A percentile compares a stretch with the other conserved stretches of the same genome.
Conservation (phyloP, 83 land plant species). For the Isoetes engelmannii region DNA sequence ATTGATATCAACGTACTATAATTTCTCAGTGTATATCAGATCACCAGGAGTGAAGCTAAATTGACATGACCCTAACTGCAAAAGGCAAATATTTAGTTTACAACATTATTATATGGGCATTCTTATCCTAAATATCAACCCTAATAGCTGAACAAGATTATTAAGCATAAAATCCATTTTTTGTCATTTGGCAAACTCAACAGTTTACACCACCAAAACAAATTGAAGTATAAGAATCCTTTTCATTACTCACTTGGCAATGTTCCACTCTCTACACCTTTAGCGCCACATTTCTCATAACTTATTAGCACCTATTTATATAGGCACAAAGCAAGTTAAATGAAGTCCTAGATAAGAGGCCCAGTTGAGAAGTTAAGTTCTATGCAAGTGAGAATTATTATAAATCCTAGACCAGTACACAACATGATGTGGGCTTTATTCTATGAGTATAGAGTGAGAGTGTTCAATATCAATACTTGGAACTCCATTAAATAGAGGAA, state of each 20-base stretch:
- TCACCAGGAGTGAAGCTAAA: constrained; percentile 1
- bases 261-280: neutral
- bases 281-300: too few species aligned
- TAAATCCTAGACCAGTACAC: too few species aligned
- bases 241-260: neutral
- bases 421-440: too few species aligned
- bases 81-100: neutral
- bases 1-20: neutral
- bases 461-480: too few species aligned
- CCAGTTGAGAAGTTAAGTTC: too few species aligned
- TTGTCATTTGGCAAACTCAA: neutral
- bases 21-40: neutral
- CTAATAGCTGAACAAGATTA: too few species aligned
- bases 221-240: neutral
- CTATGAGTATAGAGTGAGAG: too few species aligned
- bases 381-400: too few species aligned
- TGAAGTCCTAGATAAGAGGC: too few species aligned
- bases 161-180: neutral
- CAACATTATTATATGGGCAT: neutral
- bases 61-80: neutral
- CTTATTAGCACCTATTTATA: too few species aligned
- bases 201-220: neutral
- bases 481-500: too few species aligned
- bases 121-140: neutral
- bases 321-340: too few species aligned